Percentiles rank a stretch among this genome's conserved stretches.
Evolutionary conservation across 768 basidiomycete species (phyloP).

Genomic region (Epithele typhae): DNA sequence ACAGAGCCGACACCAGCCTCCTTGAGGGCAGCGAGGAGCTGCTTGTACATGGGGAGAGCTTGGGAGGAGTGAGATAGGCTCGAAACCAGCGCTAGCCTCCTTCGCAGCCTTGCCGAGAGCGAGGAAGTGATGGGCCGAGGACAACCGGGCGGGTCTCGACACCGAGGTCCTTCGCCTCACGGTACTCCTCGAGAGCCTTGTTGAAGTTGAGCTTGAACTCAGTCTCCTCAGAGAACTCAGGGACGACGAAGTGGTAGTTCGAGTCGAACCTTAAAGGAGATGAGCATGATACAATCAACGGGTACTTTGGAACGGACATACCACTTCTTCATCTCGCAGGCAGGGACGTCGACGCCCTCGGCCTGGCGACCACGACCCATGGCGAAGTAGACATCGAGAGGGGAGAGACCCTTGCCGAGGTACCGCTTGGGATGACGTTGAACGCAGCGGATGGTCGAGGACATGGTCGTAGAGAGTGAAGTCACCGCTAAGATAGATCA

Average conservation of each 20-base stretch:
- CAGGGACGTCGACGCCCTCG: conserved; percentile 91
- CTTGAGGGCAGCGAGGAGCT: conserved; percentile 87
- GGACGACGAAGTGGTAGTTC: conserved; percentile 98
- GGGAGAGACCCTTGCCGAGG: conserved; percentile 75
- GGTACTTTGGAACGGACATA: conserved; percentile 23
- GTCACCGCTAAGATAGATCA: conserved; percentile 65
- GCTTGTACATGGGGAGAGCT: conserved; percentile 89
- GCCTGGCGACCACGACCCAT: conserved; percentile 99
- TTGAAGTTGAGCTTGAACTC: conserved; percentile 95
- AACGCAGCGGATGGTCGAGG: conserved; percentile 95
- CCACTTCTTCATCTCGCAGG: conserved; percentile 99
- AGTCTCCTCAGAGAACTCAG: conserved; percentile 85
- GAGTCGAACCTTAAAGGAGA: conserved; percentile 80
- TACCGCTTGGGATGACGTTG: conserved; percentile 96
- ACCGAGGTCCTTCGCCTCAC: conserved; percentile 90
- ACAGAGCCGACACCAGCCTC: conserved; percentile 91
- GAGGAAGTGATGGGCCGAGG: conserved; percentile 94
- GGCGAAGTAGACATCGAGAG: conserved; percentile 95
- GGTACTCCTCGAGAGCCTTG: conserved; percentile 92
- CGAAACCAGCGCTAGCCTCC: conserved; percentile 77
- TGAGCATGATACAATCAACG: not conserved
- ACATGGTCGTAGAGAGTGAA: conserved; percentile 99
- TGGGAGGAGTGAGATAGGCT: conserved; percentile 88
- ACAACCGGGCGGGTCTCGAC: conserved; percentile 91
- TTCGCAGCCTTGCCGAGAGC: conserved; percentile 88